A percentile compares a stretch with the other conserved stretches of the same genome.
Evolutionary conservation across 2,329 filamentous ascomycete genomes (phyloP).

Genomic region (Diaporthe capsici): DNA sequence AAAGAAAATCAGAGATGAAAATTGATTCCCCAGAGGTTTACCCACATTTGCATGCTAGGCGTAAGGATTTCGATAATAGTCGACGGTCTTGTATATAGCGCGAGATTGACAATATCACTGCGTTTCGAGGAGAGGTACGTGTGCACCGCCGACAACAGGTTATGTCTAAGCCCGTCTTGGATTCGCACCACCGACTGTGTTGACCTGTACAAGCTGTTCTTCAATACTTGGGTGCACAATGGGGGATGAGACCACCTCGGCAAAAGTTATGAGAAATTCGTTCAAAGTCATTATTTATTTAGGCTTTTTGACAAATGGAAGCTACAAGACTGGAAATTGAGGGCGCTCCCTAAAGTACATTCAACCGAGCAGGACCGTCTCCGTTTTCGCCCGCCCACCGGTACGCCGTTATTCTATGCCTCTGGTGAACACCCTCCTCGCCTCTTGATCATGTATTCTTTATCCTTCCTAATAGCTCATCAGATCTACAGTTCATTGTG

Average conservation of each 20-base stretch:
- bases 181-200: too few relatives aligned
- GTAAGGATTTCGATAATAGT: constrained; percentile 34
- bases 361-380: neutral
- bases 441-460: neutral
- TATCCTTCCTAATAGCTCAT: constrained; percentile 52
- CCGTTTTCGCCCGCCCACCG: constrained; percentile 24
- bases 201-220: too few relatives aligned
- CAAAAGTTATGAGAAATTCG: neutral
- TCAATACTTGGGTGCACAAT: too few relatives aligned
- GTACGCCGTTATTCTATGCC: constrained; percentile 24
- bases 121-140: neutral
- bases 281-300: neutral
- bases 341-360: neutral
- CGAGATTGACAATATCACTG: constrained; percentile 6
- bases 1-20: neutral
- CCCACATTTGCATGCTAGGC: constrained; percentile 34
- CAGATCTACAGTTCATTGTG: constrained; percentile 48
- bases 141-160: too few relatives aligned
- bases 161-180: too few relatives aligned
- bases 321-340: neutral
- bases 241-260: neutral
- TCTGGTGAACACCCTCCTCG: neutral
- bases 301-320: constrained; percentile 5
- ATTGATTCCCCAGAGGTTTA: constrained; percentile 35
- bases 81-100: constrained; percentile 21